These are phyloP conservation scores for Diphasiastrum complanatum DNA, from an alignment of 83 land plant genomes.

Conservation along the genomic window DNA sequence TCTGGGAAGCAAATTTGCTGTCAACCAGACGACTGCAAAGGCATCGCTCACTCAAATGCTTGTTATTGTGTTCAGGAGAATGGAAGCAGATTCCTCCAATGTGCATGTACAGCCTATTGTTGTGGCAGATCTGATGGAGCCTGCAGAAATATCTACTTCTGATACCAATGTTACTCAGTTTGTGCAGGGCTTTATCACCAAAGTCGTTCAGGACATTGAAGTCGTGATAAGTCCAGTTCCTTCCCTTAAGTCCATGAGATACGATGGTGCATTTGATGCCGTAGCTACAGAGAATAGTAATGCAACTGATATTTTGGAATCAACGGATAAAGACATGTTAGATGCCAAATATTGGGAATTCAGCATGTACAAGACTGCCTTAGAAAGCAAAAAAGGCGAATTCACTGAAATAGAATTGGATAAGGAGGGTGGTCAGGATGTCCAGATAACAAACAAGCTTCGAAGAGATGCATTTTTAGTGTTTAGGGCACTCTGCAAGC, in stretches of 20 bases:
- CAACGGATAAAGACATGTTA: slow-evolving; percentile 93
- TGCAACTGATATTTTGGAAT: slow-evolving; percentile 79
- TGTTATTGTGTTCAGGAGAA: neutral
- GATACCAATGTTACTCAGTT: slow-evolving; percentile 3
- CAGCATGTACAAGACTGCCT: slow-evolving; percentile 94
- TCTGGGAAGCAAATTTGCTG: slow-evolving; percentile 12
- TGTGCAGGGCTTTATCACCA: neutral
- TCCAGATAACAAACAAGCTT: slow-evolving; percentile 92
- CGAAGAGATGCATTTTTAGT: slow-evolving; percentile 95
- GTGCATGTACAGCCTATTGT: slow-evolving; percentile 8
- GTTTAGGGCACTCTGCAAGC: slow-evolving; percentile 90
- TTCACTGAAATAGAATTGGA: slow-evolving; percentile 66
- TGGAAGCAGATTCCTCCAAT: slow-evolving; percentile 9
- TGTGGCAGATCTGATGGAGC: too few relatives aligned
- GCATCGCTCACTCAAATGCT: too few relatives aligned
- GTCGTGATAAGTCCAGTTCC: slow-evolving; percentile 19
- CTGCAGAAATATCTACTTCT: neutral
- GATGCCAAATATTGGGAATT: slow-evolving; percentile 99
- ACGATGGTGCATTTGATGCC: slow-evolving; percentile 94
- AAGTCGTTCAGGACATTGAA: slow-evolving; percentile 7
- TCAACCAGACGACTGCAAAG: slow-evolving; percentile 7
- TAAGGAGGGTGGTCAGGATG: slow-evolving; percentile 85
- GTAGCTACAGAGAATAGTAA: slow-evolving; percentile 64
- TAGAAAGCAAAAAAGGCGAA: slow-evolving; percentile 93
- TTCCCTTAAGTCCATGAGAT: slow-evolving; percentile 30